Evolutionary conservation across 768 basidiomycete genomes (phyloP).

Genomic region (Psilocybe cubensis): DNA sequence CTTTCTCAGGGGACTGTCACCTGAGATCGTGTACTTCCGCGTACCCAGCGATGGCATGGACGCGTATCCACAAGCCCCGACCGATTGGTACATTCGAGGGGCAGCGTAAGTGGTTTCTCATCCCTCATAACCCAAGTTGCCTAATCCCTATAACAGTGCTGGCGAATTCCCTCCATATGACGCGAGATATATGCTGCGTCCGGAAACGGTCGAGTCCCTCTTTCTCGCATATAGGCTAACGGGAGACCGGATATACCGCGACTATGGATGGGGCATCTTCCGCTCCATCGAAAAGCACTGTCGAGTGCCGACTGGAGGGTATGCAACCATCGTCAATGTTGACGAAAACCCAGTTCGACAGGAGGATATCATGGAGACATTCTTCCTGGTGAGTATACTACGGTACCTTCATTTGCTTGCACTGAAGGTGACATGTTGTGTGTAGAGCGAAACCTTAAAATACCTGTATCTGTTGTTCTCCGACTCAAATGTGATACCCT

Average conservation of each 20-base stretch:
- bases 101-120: conserved; percentile 44
- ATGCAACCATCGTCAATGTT: conserved; percentile 83
- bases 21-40: conserved; percentile 89
- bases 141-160: conserved; percentile 22
- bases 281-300: conserved; percentile 87
- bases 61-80: conserved; percentile 41
- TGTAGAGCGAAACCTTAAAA: conserved; percentile 86
- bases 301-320: conserved; percentile 77
- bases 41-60: conserved; percentile 60
- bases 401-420: conserved; percentile 1
- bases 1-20: conserved; percentile 70
- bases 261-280: conserved; percentile 89
- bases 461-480: conserved; percentile 90
- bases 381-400: conserved; percentile 71
- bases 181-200: conserved; percentile 92
- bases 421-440: background rate
- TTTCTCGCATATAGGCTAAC: conserved; percentile 93
- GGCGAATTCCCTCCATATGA: conserved; percentile 65
- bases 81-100: conserved; percentile 95
- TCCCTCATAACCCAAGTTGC: background rate
- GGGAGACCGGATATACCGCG: conserved; percentile 79
- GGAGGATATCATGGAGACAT: conserved; percentile 96
- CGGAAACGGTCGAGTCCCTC: conserved; percentile 93
- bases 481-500: conserved; percentile 69
- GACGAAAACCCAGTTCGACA: conserved; percentile 68